Evolutionary conservation across 371 early-diverging fungal genomes (phyloP).

Genomic region (Rhizopus delemar): DNA sequence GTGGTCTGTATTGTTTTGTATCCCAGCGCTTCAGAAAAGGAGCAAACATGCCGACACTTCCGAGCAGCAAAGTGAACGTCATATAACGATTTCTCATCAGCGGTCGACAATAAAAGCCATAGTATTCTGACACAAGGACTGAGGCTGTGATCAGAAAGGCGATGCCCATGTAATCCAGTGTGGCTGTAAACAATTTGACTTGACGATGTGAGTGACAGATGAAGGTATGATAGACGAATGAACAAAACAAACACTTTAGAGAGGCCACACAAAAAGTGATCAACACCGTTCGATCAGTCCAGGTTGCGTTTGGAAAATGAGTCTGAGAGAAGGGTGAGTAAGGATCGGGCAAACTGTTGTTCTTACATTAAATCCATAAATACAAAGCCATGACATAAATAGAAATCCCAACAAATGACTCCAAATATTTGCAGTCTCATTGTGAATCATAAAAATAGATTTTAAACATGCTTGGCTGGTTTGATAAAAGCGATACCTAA

Average conservation of each 20-base stretch:
- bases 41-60: slow-evolving; percentile 47
- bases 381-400: slow-evolving; percentile 53
- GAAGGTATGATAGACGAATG: slow-evolving; percentile 70
- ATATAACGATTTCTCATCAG: slow-evolving; percentile 49
- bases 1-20: slow-evolving; percentile 36
- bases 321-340: slow-evolving; percentile 22
- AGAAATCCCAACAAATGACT: slow-evolving; percentile 68
- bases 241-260: slow-evolving; percentile 68
- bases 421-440: slow-evolving; percentile 76
- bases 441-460: slow-evolving; percentile 68
- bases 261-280: slow-evolving; percentile 64
- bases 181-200: slow-evolving; percentile 66
- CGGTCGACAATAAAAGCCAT: slow-evolving; percentile 65
- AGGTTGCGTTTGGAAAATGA: slow-evolving; percentile 53
- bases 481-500: slow-evolving; percentile 34
- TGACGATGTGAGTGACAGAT: slow-evolving; percentile 60
- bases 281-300: slow-evolving; percentile 56
- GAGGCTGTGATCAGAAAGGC: slow-evolving; percentile 69
- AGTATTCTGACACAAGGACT: slow-evolving; percentile 60
- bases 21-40: slow-evolving; percentile 56
- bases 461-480: slow-evolving; percentile 54
- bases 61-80: slow-evolving; percentile 52
- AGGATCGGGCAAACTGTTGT: too few relatives aligned
- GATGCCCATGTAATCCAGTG: slow-evolving; percentile 73
- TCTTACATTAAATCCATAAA: slow-evolving; percentile 57